Base-by-base conservation (phyloP, 345 rosid genomes). In the Aegle marmelos region DNA sequence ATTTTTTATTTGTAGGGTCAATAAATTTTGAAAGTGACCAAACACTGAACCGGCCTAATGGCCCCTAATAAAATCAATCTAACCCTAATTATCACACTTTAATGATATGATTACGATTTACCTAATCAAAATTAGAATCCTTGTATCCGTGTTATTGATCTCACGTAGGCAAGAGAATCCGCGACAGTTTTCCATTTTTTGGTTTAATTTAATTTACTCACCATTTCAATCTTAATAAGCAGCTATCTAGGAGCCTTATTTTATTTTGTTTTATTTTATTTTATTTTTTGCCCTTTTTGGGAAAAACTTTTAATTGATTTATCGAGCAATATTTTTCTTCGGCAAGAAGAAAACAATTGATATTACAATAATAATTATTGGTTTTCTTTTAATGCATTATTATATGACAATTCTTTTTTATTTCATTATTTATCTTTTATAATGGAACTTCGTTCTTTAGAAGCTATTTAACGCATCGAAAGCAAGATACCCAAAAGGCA, bases 11-110 rank as follows among this genome's bases (percentile, higher is more conserved):
- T 48, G 68, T 74, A 73, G 76, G 65, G 53, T 57, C 76, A 33
- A 57, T 45, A 45, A 45, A 13, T 58, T 10, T 41, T 62, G 58
- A 62, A 74, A 74, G 69, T 21, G 16, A 33, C 70, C 62, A 64
- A 64, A 63, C 19, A 48, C 2, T 63, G 27, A 65, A 64, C 78
- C 78, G 78, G 78, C 78, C 78, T 75, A 75, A 75, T 60, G 72
- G 34, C 21, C 58, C 78, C 78, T 64, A 62, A 30, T 75, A 19
- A 4, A 61, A 60, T 74, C 33, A 58, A 53, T 58, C 66, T 74
- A 74, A 74, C n/a, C 77, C 77, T 74, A 74, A 36, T 72, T 54
- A 33, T 24, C n/a, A n/a, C 11, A 31, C 28, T 73, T 59, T 59
- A 59, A 73, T 73, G 25, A 73, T 73, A 4, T n/a, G 67, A 58